Evolutionary conservation across 345 rosid species (phyloP).

Genomic region (Gossypium turneri): DNA sequence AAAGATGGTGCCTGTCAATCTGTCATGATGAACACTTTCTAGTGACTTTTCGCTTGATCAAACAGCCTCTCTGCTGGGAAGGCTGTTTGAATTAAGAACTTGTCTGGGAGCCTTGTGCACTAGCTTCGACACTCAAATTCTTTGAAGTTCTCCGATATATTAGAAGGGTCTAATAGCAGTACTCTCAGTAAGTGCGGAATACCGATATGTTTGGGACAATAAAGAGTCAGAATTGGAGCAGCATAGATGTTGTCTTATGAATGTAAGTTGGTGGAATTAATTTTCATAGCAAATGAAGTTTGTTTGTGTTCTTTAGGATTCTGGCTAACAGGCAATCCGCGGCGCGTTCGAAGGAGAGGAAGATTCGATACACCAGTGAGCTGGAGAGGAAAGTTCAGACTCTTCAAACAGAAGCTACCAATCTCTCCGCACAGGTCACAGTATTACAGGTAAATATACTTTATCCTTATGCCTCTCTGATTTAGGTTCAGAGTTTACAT

Average conservation of each 20-base stretch:
- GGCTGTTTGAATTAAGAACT: no score
- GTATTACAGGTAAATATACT: conserved; percentile 61
- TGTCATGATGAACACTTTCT: background rate
- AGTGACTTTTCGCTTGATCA: background rate
- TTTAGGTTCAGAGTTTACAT: background rate
- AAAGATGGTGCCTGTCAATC: background rate
- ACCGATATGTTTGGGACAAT: no score
- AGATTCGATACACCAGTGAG: conserved; percentile 72
- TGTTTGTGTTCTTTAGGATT: conserved; percentile 42
- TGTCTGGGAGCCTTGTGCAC: no score
- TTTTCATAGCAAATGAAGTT: conserved; percentile 7
- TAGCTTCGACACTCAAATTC: no score
- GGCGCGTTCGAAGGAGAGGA: conserved; percentile 93
- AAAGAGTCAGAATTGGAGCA: background rate
- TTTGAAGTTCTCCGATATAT: no score
- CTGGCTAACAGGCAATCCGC: conserved; percentile 96
- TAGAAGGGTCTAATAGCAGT: no score
- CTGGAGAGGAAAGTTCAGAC: conserved; percentile 97
- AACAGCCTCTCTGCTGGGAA: no score
- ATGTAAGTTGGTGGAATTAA: background rate
- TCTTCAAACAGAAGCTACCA: conserved; percentile 94
- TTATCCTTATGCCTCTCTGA: background rate
- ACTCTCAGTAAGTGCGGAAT: no score
- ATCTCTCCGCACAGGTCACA: conserved; percentile 93
- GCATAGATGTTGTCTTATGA: background rate